Evolutionary conservation across 1,139 yeast genomes (phyloP).

Genomic region (Sugiyamaella castrensis): DNA sequence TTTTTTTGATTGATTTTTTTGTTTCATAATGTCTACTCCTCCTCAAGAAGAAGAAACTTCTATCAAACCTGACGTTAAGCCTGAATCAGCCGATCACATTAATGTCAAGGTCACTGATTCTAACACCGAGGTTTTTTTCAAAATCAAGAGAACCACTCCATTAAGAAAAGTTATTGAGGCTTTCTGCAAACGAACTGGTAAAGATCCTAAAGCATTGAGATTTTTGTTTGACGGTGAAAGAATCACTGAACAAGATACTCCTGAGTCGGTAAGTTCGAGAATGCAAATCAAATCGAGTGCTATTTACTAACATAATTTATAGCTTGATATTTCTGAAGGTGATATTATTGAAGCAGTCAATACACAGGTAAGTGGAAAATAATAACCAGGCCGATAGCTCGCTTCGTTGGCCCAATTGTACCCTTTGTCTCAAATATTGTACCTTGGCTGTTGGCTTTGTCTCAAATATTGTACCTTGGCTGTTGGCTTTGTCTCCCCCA

Average conservation of each 20-base stretch:
- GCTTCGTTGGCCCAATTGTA: too few relatives aligned
- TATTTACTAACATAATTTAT: slow-evolving; percentile 19
- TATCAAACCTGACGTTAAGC: slow-evolving; percentile 39
- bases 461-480: too few relatives aligned
- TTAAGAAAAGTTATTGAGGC: slow-evolving; percentile 96
- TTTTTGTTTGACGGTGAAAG: slow-evolving; percentile 93
- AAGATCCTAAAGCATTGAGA: slow-evolving; percentile 74
- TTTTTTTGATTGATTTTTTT: too few relatives aligned
- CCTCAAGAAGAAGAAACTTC: slow-evolving; percentile 27
- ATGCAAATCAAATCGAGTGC: neutral
- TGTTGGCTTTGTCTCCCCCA: too few relatives aligned
- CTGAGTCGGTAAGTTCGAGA: slow-evolving; percentile 56
- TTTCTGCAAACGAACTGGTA: slow-evolving; percentile 96
- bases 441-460: too few relatives aligned
- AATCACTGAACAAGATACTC: slow-evolving; percentile 83
- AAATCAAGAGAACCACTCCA: slow-evolving; percentile 89
- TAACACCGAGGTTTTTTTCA: slow-evolving; percentile 89
- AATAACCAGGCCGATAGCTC: too few relatives aligned
- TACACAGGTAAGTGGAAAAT: slow-evolving; percentile 73
- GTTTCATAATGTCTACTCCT: slow-evolving; percentile 19
- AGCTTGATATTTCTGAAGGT: slow-evolving; percentile 86
- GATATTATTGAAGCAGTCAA: slow-evolving; percentile 98
- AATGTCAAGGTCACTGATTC: slow-evolving; percentile 94
- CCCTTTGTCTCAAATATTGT: too few relatives aligned
- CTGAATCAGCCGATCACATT: slow-evolving; percentile 51